Evolutionary conservation across 352 stramenopile genomes (phyloP).

Genomic region (Pythium aphanidermatum): DNA sequence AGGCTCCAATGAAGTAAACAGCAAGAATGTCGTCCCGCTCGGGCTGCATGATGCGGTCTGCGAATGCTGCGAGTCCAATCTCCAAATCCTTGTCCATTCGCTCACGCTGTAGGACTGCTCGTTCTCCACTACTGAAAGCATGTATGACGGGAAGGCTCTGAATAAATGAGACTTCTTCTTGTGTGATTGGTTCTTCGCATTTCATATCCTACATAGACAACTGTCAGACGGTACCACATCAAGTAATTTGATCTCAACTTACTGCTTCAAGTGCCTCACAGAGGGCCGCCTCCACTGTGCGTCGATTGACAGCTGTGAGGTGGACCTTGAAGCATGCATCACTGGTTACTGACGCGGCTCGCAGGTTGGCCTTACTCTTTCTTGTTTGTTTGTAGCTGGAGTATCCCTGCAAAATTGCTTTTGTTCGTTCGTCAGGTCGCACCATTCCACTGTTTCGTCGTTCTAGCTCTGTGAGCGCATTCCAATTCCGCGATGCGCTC

Average conservation of each 20-base stretch:
- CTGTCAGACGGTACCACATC: not conserved
- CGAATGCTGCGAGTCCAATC: conserved; percentile 37
- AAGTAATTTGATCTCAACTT: not conserved
- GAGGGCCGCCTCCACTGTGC: conserved; percentile 16
- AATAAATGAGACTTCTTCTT: conserved; percentile 18
- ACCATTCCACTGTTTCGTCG: conserved; percentile 34
- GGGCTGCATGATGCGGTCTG: conserved; percentile 46
- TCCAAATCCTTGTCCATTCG: conserved; percentile 49
- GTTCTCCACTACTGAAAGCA: conserved; percentile 48
- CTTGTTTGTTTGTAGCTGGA: conserved; percentile 18
- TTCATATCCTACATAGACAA: conserved; percentile 13
- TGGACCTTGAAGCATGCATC: no score
- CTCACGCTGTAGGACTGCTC: conserved; percentile 27
- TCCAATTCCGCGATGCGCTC: conserved; percentile 47
- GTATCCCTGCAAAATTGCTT: conserved; percentile 9
- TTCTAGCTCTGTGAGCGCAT: conserved; percentile 32
- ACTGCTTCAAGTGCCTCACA: conserved; percentile 14
- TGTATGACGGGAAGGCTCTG: conserved; percentile 36
- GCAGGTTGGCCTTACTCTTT: no score
- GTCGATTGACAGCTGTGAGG: not conserved
- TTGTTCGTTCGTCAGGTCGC: conserved; percentile 11
- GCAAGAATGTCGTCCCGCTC: conserved; percentile 58
- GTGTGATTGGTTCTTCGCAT: conserved; percentile 6
- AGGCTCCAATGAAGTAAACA: conserved; percentile 62
- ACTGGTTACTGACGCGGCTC: no score